Evolutionary conservation across 352 stramenopile genomes (phyloP).

Genomic region (Thraustochytrium striatum): DNA sequence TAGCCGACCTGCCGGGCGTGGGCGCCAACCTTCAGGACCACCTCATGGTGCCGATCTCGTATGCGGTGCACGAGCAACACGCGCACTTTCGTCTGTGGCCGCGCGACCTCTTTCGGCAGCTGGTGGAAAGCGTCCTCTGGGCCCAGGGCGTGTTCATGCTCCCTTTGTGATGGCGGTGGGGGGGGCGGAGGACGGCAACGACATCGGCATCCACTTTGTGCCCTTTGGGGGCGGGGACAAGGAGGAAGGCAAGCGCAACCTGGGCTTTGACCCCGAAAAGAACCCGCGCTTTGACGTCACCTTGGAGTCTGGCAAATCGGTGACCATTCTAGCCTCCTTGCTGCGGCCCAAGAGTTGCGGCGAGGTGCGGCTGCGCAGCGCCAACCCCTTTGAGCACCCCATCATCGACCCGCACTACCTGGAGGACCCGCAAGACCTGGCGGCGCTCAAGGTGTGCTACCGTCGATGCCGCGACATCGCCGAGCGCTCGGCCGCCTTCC

Average conservation of each 20-base stretch:
- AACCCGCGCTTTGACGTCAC: conserved; percentile 14
- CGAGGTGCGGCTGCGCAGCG: background rate
- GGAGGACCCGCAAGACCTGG: conserved; percentile 4
- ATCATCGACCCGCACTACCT: conserved; percentile 39
- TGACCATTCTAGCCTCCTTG: conserved; percentile 7
- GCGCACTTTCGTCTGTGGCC: background rate
- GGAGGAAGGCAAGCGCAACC: conserved; percentile 2
- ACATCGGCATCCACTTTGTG: conserved; percentile 31
- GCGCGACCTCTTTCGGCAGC: background rate
- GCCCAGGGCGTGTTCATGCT: conserved; percentile 17
- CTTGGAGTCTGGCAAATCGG: too few species aligned
- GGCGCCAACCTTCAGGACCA: conserved; percentile 47
- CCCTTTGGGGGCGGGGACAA: background rate
- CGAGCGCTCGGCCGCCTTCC: background rate
- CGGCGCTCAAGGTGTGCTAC: conserved; percentile 5
- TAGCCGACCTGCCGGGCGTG: conserved; percentile 42
- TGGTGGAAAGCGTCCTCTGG: background rate
- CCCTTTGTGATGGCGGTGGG: conserved; percentile 9
- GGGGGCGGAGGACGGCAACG: conserved; percentile 33
- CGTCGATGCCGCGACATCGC: conserved; percentile 23
- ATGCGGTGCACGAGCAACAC: background rate
- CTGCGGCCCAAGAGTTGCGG: conserved; percentile 18
- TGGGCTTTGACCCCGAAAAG: conserved; percentile 15
- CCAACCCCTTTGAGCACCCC: conserved; percentile 15
- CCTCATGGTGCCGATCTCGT: background rate